Percentiles rank a stretch among this genome's conserved stretches.
phyloP scores from a whole-genome alignment of 2,329 filamentous ascomycete genomes.

The Clonostachys chloroleuca region DNA sequence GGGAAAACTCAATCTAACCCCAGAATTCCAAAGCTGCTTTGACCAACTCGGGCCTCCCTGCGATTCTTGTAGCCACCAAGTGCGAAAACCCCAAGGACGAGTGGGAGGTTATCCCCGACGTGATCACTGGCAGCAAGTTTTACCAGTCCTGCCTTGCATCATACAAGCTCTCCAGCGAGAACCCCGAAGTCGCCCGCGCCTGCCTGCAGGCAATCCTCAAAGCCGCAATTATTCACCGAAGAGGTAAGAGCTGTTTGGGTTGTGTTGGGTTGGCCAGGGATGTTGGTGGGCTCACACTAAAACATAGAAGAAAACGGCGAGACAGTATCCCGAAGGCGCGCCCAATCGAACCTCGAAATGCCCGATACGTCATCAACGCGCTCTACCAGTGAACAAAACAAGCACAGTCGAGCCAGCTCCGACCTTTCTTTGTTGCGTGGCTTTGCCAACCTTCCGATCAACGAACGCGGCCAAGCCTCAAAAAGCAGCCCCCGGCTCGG shows the following conservation, averaged over 20 bases:
- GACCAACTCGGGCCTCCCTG: conserved; percentile 67
- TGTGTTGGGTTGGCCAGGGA: neutral
- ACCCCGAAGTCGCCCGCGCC: conserved; percentile 67
- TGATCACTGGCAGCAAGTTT: conserved; percentile 54
- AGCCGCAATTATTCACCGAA: conserved; percentile 61
- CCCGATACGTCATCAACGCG: conserved; percentile 43
- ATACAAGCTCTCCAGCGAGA: conserved; percentile 68
- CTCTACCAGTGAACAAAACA: conserved; percentile 53
- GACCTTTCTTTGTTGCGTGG: conserved; percentile 60
- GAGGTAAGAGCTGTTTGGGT: conserved; percentile 50
- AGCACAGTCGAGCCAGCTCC: conserved; percentile 67
- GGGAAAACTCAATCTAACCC: neutral
- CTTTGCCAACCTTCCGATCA: conserved; percentile 41
- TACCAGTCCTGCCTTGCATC: conserved; percentile 68
- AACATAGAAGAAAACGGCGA: conserved; percentile 34
- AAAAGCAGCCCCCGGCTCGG: conserved; percentile 25
- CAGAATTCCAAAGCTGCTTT: conserved; percentile 66
- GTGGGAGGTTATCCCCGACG: conserved; percentile 67
- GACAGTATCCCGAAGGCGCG: conserved; percentile 44
- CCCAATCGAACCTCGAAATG: conserved; percentile 58
- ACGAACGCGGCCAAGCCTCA: conserved; percentile 22
- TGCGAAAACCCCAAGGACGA: conserved; percentile 72
- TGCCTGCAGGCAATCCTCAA: conserved; percentile 74
- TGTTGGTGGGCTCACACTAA: conserved; percentile 8
- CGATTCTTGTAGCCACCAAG: conserved; percentile 82